phyloP scores from a whole-genome alignment of 805 yeast species.

The Wickerhamomyces sydowiorum region DNA sequence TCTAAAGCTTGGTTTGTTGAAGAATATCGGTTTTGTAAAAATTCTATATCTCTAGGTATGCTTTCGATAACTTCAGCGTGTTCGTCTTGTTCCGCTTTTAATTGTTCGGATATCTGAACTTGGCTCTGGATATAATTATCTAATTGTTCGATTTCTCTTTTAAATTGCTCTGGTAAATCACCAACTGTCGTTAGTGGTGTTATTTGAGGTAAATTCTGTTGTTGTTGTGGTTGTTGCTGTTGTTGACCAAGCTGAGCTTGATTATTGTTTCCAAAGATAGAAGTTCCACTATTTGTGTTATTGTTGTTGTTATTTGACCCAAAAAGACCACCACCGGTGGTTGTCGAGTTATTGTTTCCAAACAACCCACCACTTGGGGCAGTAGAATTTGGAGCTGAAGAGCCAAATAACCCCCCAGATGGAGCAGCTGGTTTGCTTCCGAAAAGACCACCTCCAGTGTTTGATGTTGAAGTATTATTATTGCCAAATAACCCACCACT shows the following conservation, averaged over 20 bases:
- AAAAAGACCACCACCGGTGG: conserved; percentile 1
- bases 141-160: conserved; percentile 61
- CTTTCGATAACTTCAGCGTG: conserved; percentile 63
- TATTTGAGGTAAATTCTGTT: conserved; percentile 40
- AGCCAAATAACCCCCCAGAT: conserved; percentile 24
- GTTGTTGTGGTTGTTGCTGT: conserved; percentile 30
- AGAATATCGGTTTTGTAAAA: conserved; percentile 52
- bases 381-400: neutral
- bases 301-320: conserved; percentile 23
- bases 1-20: conserved; percentile 60
- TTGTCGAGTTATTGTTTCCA: conserved; percentile 17
- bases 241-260: conserved; percentile 7
- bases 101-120: conserved; percentile 62
- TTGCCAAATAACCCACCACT: conserved; percentile 18
- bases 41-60: conserved; percentile 68
- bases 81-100: conserved; percentile 54
- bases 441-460: conserved; percentile 16
- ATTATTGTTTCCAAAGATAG: conserved; percentile 27
- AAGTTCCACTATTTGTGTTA: conserved; percentile 14
- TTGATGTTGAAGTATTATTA: conserved; percentile 8
- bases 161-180: conserved; percentile 67
- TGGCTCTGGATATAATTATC: conserved; percentile 71
- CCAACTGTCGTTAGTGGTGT: conserved; percentile 73
- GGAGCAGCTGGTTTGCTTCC: conserved; percentile 13
- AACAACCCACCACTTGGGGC: conserved; percentile 4